Base-by-base conservation (phyloP, 345 rosid genomes). In the Lumnitzera racemosa region DNA sequence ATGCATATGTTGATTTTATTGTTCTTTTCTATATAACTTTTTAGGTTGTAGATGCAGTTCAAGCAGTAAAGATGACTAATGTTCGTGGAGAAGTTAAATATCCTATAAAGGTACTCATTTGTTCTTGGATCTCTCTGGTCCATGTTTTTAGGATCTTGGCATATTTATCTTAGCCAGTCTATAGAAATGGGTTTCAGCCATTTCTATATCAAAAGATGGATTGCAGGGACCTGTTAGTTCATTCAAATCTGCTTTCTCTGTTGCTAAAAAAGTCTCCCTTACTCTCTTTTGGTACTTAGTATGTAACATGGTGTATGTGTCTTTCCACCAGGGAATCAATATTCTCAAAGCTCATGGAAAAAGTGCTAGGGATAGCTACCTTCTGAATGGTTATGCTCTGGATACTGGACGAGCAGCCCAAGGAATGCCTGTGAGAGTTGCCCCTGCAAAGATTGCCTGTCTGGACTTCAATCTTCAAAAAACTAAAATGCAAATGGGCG, bases 381-480 rank as follows among this genome's bases (percentile, higher is more conserved):
- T 94, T 62, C 72, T 94, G 76, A 86, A 88, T 70, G 99, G 99
- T 12, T 88, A 90, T 72, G 99, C 99, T 23, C 78, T 94, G 62
- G 84, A 88, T 62, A 83, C 97, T 59, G 96, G 95, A 3, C 95
- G 92, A 66, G 95, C 97, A 72, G 96, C 99, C 46, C 99, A 88
- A 76, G 99, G 99, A 68, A 90, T 94, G 96, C 97, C 95, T 57
- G 62, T 81, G 55, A 82, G 84, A 75, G 99, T 90, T 63, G 75
- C 91, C 54, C 88, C 97, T 47, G 92, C 99, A 47, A 90, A 72
- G 78, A 83, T 94, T 69, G 97, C 99, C 13, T 86, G 95, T 72
- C 97, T 90, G 51, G 99, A 95, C 78, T 88, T 95, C 59, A 95
- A 90, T 72, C 89, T 95, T 58, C 96, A 95, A 80, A 95, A 83